Conservation (phyloP, 345 rosid genomes). For the Raphanus raphanistrum region DNA sequence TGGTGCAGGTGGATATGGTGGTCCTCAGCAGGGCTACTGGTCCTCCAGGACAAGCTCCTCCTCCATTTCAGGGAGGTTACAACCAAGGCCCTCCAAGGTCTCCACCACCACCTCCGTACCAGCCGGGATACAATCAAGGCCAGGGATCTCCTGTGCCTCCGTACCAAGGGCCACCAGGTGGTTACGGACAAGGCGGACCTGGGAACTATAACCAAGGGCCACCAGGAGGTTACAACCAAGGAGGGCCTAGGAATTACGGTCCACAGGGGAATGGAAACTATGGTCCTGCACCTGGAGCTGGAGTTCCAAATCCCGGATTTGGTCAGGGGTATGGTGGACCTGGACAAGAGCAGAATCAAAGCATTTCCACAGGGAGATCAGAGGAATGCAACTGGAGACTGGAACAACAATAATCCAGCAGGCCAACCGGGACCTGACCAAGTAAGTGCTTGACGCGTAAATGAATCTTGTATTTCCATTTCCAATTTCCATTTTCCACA, state of each 20-base stretch:
- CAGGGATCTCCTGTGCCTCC: conserved; percentile 45
- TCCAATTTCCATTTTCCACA: neutral
- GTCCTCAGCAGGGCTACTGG: conserved; percentile 50
- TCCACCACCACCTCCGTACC: conserved; percentile 39
- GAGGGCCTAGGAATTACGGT: conserved; percentile 43
- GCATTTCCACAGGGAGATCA: conserved; percentile 47
- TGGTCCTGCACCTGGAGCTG: conserved; percentile 36
- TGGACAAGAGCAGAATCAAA: conserved; percentile 34
- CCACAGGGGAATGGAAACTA: conserved; percentile 40
- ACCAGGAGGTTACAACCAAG: conserved; percentile 49
- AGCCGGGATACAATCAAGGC: conserved; percentile 41
- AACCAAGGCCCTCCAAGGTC: conserved; percentile 34
- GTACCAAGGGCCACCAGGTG: conserved; percentile 42
- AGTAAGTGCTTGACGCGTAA: conserved; percentile 38
- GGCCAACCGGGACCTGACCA: conserved; percentile 47
- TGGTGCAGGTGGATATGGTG: conserved; percentile 49
- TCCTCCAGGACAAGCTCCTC: conserved; percentile 42
- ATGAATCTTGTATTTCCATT: conserved; percentile 6
- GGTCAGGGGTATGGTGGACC: conserved; percentile 49
- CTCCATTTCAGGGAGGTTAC: conserved; percentile 42
- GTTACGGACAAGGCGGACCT: conserved; percentile 40
- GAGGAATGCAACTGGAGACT: conserved; percentile 40
- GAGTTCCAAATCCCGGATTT: conserved; percentile 34
- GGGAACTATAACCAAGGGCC: conserved; percentile 47
- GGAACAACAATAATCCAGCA: conserved; percentile 41